Base-by-base conservation (phyloP, 1,139 yeast genomes). In the Saccharomyces hybrid region DNA sequence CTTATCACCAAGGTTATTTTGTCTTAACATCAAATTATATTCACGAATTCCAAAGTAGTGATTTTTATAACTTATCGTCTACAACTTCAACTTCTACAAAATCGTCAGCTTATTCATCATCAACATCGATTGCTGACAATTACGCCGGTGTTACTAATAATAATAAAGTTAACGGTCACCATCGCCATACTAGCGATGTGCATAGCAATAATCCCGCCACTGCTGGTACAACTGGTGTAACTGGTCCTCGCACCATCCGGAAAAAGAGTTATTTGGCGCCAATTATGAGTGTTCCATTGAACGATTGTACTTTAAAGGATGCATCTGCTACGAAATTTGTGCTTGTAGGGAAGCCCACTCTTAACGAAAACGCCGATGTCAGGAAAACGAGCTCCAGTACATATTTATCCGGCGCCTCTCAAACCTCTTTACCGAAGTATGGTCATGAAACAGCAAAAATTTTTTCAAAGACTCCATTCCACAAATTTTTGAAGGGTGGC, bases 1-100 rank as follows among this genome's bases (percentile, higher is more conserved):
- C 84, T 52, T 84, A 84, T 67, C 78, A 82, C 2, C 79, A 79
- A 63, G 81, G 84, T 31, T 86, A 84, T 77, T 86, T 82, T 63
- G 87, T 86, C n/a, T 73, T 86, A 54, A 85, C 93, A 2, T 80
- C 88, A 62, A 83, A 82, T 62, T 85, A 77, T 60, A 71, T 86
- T 47, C 93, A 85, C 69, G 93, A 86, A 66, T 86, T 85, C 70
- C 83, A 81, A 65, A 75, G 84, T 1, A 73, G 78, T 46, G 86
- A 85, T 66, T 74, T 88, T 28, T 48, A 32, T n/a, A 51, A 34
- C 28, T n/a, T 47, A 19, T 38, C 44, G 11, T 38, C 44, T 19
- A 19, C 44, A 9, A 19, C 26, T 11, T 19, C 44, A 9, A 38
- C 21, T 19, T 38, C 44, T 12, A 38, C 44, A 9, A 38, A 38